Conservation (phyloP, 805 yeast genomes). For the Wickerhamiella cacticola region DNA sequence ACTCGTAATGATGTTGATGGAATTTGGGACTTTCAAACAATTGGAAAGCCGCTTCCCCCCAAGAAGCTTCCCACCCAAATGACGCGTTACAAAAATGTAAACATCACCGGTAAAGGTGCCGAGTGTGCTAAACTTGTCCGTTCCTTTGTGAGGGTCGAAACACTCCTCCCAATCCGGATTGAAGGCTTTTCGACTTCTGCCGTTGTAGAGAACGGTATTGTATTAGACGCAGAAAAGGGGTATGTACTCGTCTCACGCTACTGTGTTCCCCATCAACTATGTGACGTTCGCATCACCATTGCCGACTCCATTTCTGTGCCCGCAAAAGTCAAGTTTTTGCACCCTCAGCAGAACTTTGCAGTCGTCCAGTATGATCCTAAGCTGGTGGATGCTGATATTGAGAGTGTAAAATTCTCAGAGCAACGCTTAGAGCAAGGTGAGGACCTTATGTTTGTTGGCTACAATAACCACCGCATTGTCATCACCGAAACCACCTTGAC, state of each 20-base stretch:
- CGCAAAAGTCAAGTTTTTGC: constrained; percentile 54
- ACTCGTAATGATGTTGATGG: constrained; percentile 45
- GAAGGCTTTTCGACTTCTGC: constrained; percentile 62
- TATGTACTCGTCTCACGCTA: constrained; percentile 67
- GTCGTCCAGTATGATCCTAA: constrained; percentile 63
- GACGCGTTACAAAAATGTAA: constrained; percentile 41
- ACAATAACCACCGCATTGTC: constrained; percentile 57
- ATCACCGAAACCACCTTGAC: constrained; percentile 66
- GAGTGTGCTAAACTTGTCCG: constrained; percentile 46
- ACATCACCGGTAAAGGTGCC: constrained; percentile 34
- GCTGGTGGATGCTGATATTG: constrained; percentile 56
- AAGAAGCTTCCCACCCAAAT: constrained; percentile 40
- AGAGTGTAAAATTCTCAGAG: constrained; percentile 40
- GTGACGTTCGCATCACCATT: constrained; percentile 63
- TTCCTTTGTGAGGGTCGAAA: constrained; percentile 60
- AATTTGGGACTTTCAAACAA: constrained; percentile 42
- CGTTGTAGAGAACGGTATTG: constrained; percentile 60
- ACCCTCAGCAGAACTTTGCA: constrained; percentile 14
- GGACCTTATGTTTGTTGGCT: constrained; percentile 66
- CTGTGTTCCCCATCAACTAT: constrained; percentile 68
- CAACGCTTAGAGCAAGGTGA: constrained; percentile 39
- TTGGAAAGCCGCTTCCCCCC: constrained; percentile 49
- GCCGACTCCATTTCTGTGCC: constrained; percentile 79
- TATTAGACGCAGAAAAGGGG: constrained; percentile 70
- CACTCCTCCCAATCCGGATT: constrained; percentile 53